A percentile compares a stretch with the other conserved stretches of the same genome.
Conservation (phyloP, 257 asterid genomes). For the Solanum pimpinellifolium region DNA sequence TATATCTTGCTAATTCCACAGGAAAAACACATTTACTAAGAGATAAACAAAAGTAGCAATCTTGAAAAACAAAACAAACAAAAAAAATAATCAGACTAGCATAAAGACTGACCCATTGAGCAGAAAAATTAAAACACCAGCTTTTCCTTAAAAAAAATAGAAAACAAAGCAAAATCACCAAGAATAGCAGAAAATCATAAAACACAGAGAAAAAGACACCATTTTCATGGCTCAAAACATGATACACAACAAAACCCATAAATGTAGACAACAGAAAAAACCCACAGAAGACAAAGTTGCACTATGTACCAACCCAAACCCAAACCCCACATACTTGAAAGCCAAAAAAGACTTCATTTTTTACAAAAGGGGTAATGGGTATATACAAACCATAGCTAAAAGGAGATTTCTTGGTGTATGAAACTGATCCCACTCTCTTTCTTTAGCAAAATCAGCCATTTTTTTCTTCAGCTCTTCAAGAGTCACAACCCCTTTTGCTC, state of each 20-base stretch:
- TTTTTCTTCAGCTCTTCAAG: conserved; percentile 26
- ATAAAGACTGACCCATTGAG: not conserved
- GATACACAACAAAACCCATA: not conserved
- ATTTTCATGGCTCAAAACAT: not conserved
- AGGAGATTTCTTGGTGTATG: conserved; percentile 60
- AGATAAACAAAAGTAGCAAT: not conserved
- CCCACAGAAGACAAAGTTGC: not conserved
- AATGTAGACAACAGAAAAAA: not conserved
- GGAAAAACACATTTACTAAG: not conserved
- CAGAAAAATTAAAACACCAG: not conserved
- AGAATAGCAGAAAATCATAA: not conserved
- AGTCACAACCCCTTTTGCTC: conserved; percentile 16
- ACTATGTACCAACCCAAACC: not conserved
- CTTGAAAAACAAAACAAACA: not conserved
- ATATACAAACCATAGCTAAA: conserved; percentile 33
- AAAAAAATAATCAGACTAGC: not conserved
- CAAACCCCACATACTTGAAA: not conserved
- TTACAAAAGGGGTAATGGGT: not conserved
- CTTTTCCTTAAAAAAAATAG: not conserved
- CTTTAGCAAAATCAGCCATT: conserved; percentile 40
- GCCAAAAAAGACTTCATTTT: not conserved
- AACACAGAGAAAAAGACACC: not conserved
- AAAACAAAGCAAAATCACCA: not conserved
- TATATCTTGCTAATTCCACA: not conserved
- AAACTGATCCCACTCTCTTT: conserved; percentile 52